A percentile compares a stretch with the other conserved stretches of the same genome.
phyloP scores from a whole-genome alignment of 257 asterid species.

The Schizonepeta tenuifolia region DNA sequence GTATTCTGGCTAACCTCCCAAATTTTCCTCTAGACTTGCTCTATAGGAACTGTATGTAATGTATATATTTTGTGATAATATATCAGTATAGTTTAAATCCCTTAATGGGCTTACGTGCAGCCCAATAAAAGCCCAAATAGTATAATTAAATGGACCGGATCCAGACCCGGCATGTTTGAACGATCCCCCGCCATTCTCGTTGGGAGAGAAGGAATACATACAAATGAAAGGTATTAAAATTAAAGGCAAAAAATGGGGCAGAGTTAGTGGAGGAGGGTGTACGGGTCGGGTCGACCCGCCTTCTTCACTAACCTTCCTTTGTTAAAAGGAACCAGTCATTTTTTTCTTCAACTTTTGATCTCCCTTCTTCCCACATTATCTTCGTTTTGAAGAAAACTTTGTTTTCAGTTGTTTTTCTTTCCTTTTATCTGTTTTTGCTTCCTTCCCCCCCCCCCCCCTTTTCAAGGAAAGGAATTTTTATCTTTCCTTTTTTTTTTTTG shows the following conservation, averaged over 20 bases:
- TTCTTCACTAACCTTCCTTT: background rate
- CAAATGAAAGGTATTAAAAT: background rate
- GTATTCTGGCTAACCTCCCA: too few species aligned
- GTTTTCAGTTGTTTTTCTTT: background rate
- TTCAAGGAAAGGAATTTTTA: background rate
- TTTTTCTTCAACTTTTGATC: conserved; percentile 26
- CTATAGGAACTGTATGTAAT: too few species aligned
- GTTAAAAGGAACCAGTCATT: conserved; percentile 33
- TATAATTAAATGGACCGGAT: too few species aligned
- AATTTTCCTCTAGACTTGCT: too few species aligned
- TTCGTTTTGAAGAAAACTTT: background rate
- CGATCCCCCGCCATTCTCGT: conserved; percentile 58
- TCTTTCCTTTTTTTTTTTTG: background rate
- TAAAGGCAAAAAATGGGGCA: conserved; percentile 28
- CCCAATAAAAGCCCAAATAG: too few species aligned
- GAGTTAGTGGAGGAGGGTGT: conserved; percentile 36
- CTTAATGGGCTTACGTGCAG: too few species aligned
- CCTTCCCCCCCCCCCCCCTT: too few species aligned
- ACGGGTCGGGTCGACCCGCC: conserved; percentile 29
- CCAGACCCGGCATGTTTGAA: too few species aligned
- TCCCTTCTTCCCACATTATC: background rate
- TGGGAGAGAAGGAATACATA: background rate
- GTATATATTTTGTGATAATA: too few species aligned
- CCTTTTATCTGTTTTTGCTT: background rate
- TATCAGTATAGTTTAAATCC: too few species aligned